Evolutionary conservation across 169 alveolate genomes (phyloP).

Genomic region (Cryptosporidium parvum): DNA sequence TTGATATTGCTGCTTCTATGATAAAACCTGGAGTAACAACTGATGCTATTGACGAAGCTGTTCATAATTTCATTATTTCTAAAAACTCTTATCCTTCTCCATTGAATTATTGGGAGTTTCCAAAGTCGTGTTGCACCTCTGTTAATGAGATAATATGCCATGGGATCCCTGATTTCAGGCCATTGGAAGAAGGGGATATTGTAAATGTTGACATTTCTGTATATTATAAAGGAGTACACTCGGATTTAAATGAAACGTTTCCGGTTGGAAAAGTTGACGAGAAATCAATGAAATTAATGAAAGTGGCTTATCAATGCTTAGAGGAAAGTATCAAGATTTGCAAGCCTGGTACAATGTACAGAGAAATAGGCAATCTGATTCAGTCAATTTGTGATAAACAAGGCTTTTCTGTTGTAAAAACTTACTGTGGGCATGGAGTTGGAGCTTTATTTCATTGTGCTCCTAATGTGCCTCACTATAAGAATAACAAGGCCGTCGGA

Average conservation of each 20-base stretch:
- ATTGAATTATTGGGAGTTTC: slow-evolving; percentile 95
- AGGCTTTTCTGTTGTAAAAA: slow-evolving; percentile 89
- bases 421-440: slow-evolving; percentile 99
- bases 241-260: slow-evolving; percentile 96
- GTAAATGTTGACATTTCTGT: slow-evolving; percentile 95
- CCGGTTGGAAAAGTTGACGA: slow-evolving; percentile 94
- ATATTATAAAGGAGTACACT: slow-evolving; percentile 94
- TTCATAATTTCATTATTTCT: slow-evolving; percentile 92
- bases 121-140: slow-evolving; percentile 97
- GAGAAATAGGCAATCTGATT: slow-evolving; percentile 96
- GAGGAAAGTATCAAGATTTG: slow-evolving; percentile 91
- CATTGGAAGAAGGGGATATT: slow-evolving; percentile 92
- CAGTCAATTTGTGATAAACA: slow-evolving; percentile 86
- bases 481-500: slow-evolving; percentile 97
- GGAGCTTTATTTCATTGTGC: slow-evolving; percentile 96
- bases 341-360: slow-evolving; percentile 96
- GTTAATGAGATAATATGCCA: slow-evolving; percentile 99
- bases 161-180: slow-evolving; percentile 97
- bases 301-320: slow-evolving; percentile 90
- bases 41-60: slow-evolving; percentile 94
- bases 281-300: slow-evolving; percentile 89
- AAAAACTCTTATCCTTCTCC: slow-evolving; percentile 99
- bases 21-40: slow-evolving; percentile 96
- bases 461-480: slow-evolving; percentile 98
- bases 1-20: slow-evolving; percentile 93